Percentiles rank a stretch among this genome's conserved stretches.
Conservation (phyloP, 495 filamentous ascomycete species). For the Trichoderma reesei region DNA sequence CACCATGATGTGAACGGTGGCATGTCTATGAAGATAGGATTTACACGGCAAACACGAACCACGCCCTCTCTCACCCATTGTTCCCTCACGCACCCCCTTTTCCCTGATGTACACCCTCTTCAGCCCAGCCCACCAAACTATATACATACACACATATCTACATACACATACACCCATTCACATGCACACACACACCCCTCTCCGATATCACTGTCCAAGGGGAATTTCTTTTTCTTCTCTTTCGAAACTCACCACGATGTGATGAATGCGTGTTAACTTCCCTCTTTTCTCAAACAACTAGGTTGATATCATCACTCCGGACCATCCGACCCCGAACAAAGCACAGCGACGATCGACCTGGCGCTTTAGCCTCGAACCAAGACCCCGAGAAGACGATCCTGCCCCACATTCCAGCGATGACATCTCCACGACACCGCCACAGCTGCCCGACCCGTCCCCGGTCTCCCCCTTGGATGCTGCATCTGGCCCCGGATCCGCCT, state of each 20-base stretch:
- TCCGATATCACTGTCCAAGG: background rate
- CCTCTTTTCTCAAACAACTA: conserved; percentile 7
- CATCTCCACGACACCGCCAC: conserved; percentile 14
- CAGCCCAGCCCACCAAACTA: background rate
- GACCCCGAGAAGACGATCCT: background rate
- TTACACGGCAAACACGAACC: background rate
- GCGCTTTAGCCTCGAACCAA: conserved; percentile 3
- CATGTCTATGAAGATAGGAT: conserved; percentile 9
- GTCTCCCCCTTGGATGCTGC: conserved; percentile 17
- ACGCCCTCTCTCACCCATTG: background rate
- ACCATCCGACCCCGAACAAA: background rate
- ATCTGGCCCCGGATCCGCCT: conserved; percentile 11
- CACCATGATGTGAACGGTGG: conserved; percentile 1
- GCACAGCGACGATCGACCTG: background rate
- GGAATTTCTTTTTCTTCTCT: background rate
- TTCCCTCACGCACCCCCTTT: background rate
- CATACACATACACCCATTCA: too few species aligned
- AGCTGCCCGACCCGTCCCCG: conserved; percentile 17
- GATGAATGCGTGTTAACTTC: background rate
- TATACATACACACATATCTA: too few species aligned
- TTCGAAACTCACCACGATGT: background rate
- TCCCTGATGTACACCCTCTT: background rate
- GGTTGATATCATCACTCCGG: background rate
- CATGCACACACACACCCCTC: background rate
- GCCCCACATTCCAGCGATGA: conserved; percentile 9